Evolutionary conservation across 148 eudicot species (phyloP).

Genomic region (Amaranthus cruentus): DNA sequence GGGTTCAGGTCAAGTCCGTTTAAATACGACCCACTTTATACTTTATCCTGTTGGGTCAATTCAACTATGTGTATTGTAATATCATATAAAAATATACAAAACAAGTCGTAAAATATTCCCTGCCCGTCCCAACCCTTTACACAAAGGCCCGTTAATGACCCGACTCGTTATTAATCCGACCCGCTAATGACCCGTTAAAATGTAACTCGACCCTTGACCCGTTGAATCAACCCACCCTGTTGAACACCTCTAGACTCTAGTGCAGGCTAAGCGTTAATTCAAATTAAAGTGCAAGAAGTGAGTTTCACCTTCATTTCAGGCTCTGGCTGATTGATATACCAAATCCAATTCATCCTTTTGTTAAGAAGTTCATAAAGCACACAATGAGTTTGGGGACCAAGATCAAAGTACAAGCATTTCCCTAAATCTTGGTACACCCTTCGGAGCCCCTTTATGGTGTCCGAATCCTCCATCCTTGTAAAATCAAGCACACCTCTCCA

Average conservation of each 20-base stretch:
- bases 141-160: too few relatives aligned
- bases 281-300: background rate
- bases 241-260: background rate
- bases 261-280: background rate
- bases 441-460: slow-evolving; percentile 38
- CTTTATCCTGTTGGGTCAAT: too few relatives aligned
- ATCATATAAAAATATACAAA: too few relatives aligned
- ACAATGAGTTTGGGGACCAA: slow-evolving; percentile 46
- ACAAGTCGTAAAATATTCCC: too few relatives aligned
- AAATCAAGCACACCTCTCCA: slow-evolving; percentile 89
- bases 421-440: slow-evolving; percentile 66
- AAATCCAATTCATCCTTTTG: slow-evolving; percentile 77
- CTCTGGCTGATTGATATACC: slow-evolving; percentile 76
- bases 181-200: too few relatives aligned
- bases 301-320: slow-evolving; percentile 56
- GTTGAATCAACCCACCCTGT: too few relatives aligned
- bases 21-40: too few relatives aligned
- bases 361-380: slow-evolving; percentile 66
- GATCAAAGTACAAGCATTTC: slow-evolving; percentile 62
- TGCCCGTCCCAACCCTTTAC: too few relatives aligned
- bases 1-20: too few relatives aligned
- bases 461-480: slow-evolving; percentile 44
- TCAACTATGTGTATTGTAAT: too few relatives aligned
- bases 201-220: too few relatives aligned
- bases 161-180: too few relatives aligned